Conservation (phyloP, 352 stramenopile genomes). For the Globisporangium nagaii region DNA sequence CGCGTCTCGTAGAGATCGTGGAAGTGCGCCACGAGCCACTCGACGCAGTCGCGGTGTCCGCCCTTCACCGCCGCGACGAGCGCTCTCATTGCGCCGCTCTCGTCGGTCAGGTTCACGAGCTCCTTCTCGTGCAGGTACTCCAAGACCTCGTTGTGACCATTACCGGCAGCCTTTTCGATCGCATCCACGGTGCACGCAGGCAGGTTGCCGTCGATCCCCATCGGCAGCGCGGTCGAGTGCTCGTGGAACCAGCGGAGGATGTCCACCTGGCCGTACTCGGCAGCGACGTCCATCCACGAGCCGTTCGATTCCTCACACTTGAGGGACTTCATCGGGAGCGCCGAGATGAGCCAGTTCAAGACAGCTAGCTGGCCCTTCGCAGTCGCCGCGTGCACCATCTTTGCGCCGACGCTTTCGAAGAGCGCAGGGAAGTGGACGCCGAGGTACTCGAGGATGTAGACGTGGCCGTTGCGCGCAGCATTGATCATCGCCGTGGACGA, state of each 20-base stretch:
- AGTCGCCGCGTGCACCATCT: slow-evolving; percentile 63
- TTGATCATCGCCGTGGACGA: slow-evolving; percentile 46
- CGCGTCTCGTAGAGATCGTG: slow-evolving; percentile 28
- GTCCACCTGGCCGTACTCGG: slow-evolving; percentile 52
- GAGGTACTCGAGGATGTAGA: slow-evolving; percentile 58
- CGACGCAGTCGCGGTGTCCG: slow-evolving; percentile 44
- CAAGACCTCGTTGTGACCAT: slow-evolving; percentile 55
- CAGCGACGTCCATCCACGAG: slow-evolving; percentile 72
- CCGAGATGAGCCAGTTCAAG: slow-evolving; percentile 53
- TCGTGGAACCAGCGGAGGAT: slow-evolving; percentile 71
- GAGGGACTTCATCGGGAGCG: slow-evolving; percentile 56
- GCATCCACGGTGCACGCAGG: slow-evolving; percentile 46
- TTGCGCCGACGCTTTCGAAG: slow-evolving; percentile 45
- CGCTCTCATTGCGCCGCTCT: slow-evolving; percentile 47
- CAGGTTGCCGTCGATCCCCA: slow-evolving; percentile 46
- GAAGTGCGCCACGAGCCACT: slow-evolving; percentile 52
- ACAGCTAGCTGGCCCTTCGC: slow-evolving; percentile 49
- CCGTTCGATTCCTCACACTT: slow-evolving; percentile 56
- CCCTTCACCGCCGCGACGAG: slow-evolving; percentile 48
- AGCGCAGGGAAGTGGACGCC: slow-evolving; percentile 29
- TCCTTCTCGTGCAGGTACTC: slow-evolving; percentile 52
- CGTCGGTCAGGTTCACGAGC: slow-evolving; percentile 34
- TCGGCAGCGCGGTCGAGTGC: slow-evolving; percentile 42
- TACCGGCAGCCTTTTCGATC: slow-evolving; percentile 59
- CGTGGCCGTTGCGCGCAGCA: slow-evolving; percentile 48